These are phyloP conservation scores for Spathaspora arborariae DNA, from an alignment of 805 yeast genomes.

Conservation along the genomic window DNA sequence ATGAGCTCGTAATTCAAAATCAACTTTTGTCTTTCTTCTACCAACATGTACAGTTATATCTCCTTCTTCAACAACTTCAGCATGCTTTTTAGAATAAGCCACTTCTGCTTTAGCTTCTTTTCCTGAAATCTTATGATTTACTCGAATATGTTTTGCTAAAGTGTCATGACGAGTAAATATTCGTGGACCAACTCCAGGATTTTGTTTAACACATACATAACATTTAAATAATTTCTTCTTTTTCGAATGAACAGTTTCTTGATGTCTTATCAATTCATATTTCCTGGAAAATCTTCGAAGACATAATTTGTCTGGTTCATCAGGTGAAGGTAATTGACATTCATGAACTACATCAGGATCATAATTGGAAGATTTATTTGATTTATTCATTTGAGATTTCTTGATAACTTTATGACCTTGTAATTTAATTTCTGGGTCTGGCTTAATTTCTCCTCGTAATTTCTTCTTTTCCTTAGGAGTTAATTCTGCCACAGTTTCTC, in stretches of 20 bases:
- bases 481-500: slow-evolving; percentile 13
- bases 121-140: slow-evolving; percentile 43
- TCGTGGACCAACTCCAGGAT: slow-evolving; percentile 54
- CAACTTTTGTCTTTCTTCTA: slow-evolving; percentile 42
- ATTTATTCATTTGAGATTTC: slow-evolving; percentile 17
- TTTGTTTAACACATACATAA: slow-evolving; percentile 74
- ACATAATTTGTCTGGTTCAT: slow-evolving; percentile 37
- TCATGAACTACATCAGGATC: slow-evolving; percentile 47
- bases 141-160: slow-evolving; percentile 77
- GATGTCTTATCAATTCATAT: slow-evolving; percentile 91
- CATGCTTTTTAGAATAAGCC: slow-evolving; percentile 42
- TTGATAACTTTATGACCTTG: slow-evolving; percentile 23
- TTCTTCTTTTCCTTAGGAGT: slow-evolving; percentile 17
- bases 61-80: slow-evolving; percentile 47
- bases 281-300: slow-evolving; percentile 52
- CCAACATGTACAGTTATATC: slow-evolving; percentile 46
- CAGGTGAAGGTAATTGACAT: slow-evolving; percentile 43
- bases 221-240: slow-evolving; percentile 84
- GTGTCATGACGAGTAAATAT: slow-evolving; percentile 95
- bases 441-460: slow-evolving; percentile 21
- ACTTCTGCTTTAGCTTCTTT: slow-evolving; percentile 47
- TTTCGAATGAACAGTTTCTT: slow-evolving; percentile 91
- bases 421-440: background rate
- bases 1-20: slow-evolving; percentile 42
- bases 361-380: slow-evolving; percentile 37